These are phyloP conservation scores for Hericium erinaceus DNA, from an alignment of 768 basidiomycete genomes.

Conservation along the genomic window DNA sequence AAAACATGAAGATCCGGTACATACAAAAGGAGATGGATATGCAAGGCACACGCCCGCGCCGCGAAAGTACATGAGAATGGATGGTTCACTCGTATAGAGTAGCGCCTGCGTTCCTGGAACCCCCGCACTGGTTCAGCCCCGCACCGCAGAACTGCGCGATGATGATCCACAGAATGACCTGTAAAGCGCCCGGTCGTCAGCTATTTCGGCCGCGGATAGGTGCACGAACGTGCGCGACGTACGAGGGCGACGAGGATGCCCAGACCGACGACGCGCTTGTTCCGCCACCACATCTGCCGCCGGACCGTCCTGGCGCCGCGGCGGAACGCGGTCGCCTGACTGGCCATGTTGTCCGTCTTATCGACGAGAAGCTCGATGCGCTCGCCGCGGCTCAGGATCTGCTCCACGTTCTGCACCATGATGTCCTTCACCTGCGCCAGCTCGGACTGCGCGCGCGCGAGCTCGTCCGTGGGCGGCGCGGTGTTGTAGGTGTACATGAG, in stretches of 20 bases:
- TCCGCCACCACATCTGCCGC: constrained; percentile 88
- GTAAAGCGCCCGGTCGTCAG: background rate
- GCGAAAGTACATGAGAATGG: background rate
- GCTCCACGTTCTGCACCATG: constrained; percentile 98
- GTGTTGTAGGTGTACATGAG: constrained; percentile 88
- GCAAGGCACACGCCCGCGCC: too few relatives aligned
- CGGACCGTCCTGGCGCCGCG: constrained; percentile 78
- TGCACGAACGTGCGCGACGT: constrained; percentile 20
- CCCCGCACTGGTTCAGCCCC: constrained; percentile 30
- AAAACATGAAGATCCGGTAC: background rate
- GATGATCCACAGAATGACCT: constrained; percentile 76
- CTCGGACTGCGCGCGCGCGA: constrained; percentile 83
- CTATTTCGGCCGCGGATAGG: background rate
- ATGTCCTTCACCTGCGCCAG: constrained; percentile 88
- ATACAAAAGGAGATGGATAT: background rate
- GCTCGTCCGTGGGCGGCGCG: constrained; percentile 78
- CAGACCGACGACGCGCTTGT: constrained; percentile 58
- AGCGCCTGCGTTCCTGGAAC: background rate
- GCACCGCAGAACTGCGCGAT: constrained; percentile 87
- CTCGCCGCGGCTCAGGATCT: constrained; percentile 90
- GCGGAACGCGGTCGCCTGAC: constrained; percentile 88
- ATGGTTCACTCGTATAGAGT: background rate
- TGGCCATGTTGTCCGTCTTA: constrained; percentile 93
- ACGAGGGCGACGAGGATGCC: constrained; percentile 65
- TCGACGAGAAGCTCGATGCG: constrained; percentile 92